Base-by-base conservation (phyloP, 805 yeast species). In the Saturnispora kantuleensis region DNA sequence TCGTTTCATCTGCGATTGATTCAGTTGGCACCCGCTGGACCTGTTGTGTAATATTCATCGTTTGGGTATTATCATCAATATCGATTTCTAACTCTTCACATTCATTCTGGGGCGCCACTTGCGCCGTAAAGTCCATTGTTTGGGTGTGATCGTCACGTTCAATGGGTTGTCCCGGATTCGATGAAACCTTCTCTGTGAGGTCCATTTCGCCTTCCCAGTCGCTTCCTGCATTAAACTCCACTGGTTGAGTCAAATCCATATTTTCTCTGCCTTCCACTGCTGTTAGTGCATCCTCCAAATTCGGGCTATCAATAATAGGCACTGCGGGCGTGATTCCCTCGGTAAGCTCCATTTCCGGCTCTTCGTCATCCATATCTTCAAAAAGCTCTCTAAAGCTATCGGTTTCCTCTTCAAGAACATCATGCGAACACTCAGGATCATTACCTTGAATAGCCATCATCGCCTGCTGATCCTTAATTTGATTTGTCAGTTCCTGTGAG, bases 401-500 rank as follows among this genome's bases (percentile, higher is more conserved):
- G 5, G 29, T 36, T 17, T 21, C 35, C 38, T 42, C 45, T 13
- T 15, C 21, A 12, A 31, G 17, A n/a, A 28, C 11, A 17, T 17
- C 39, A 35, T 12, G 29, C 30, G 15, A 13, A 12, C 41, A 28
- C 15, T 31, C 41, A 26, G 26, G 15, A 8, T 32, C 17, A 21
- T 17, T 35, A 37, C 7, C 15, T 21, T 21, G 26, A 21, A 7
- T 6, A 6, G 29, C 13, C n/a, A 10, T 28, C 41, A 16, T 15
- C 28, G 15, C 28, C 29, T 47, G 54, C 31, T 52, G 54, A 32
- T 48, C 51, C 17, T 39, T 37, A 17, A 56, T 44, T 40, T 55
- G 56, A 21, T 54, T 51, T 2, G 59, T 54, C 18, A 57, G 17
- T 21, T 56, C 59, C 32, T 53, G 45, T 10, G 59, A 52, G 49